Evolutionary conservation across 345 rosid genomes (phyloP), one percentile per base, ranked within the genome.

Genomic region (Raphanus sativus): DNA sequence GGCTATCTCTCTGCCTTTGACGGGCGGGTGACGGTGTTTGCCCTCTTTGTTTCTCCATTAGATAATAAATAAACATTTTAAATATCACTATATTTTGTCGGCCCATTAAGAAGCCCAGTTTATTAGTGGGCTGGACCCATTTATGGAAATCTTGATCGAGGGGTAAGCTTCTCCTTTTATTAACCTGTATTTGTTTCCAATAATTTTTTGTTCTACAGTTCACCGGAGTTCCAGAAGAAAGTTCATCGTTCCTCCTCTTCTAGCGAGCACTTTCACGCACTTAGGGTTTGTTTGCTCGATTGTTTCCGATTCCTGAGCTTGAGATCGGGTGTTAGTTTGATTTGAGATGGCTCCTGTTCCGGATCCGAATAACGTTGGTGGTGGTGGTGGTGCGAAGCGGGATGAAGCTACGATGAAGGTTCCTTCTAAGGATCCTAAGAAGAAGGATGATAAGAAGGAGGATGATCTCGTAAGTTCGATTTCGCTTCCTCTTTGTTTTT

Each of bases 401-500:
- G 93, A 86, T 17, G 88, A 90, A 81, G 79, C 89, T 26, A 2
- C 88, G 59, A 60, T 34, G 56, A 92, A 92, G 79, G 87, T 82
- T 36, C 96, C 94, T 48, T 61, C 92, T 8, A 94, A 94, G 81
- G 98, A 91, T 79, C 85, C 86, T 2, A 92, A 94, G 86, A 94
- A 88, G 91, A 90, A 88, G 79, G 96, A 91, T 55, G 98, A 90
- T 48, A 91, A 91, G 80, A 93, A 91, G 82, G 97, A 94, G 5
- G 97, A 94, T 71, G 98, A 92, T 84, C 84, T 94, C 83, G 98
- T 92, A 65, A 85, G 87, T 73, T 58, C 61, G 32, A 12, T 50
- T 50, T 50, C 54, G 52, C 54, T 12, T 45, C 13, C 54, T 4
- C 21, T n/a, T 1, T 50, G 6, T 5, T 13, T 9, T 4, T 12